A percentile compares a stretch with the other conserved stretches of the same genome.
Conservation (phyloP, 495 filamentous ascomycete species). For the Daldinia concentrica region DNA sequence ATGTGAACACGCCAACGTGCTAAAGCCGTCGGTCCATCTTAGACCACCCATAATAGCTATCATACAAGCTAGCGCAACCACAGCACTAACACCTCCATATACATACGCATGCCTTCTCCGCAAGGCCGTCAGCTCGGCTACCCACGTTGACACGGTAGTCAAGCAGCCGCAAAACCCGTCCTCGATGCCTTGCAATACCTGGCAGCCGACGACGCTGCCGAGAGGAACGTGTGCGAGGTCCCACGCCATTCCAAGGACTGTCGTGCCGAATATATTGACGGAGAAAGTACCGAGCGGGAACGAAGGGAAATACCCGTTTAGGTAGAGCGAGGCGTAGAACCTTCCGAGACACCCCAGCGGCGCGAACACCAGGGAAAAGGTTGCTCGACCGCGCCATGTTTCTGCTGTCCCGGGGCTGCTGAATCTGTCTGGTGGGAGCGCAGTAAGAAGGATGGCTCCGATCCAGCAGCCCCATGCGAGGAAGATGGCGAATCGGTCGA, state of each 20-base stretch:
- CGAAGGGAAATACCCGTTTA: slow-evolving; percentile 70
- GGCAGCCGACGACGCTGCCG: slow-evolving; percentile 70
- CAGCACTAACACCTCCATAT: slow-evolving; percentile 76
- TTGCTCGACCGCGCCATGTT: slow-evolving; percentile 75
- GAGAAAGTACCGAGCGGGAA: slow-evolving; percentile 92
- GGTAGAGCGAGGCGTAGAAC: slow-evolving; percentile 72
- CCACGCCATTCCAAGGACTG: slow-evolving; percentile 69
- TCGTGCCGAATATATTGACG: slow-evolving; percentile 83
- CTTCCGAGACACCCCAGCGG: slow-evolving; percentile 80
- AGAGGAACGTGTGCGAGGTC: slow-evolving; percentile 72
- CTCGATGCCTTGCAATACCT: slow-evolving; percentile 82
- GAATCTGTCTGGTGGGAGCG: slow-evolving; percentile 74
- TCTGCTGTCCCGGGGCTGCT: slow-evolving; percentile 51
- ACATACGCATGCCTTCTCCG: slow-evolving; percentile 73
- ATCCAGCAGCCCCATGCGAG: slow-evolving; percentile 80
- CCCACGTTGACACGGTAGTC: slow-evolving; percentile 95
- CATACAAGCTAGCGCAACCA: slow-evolving; percentile 69
- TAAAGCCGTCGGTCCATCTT: slow-evolving; percentile 76
- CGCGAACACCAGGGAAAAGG: slow-evolving; percentile 86
- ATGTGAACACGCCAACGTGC: slow-evolving; percentile 57
- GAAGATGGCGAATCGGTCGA: slow-evolving; percentile 70
- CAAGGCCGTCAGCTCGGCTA: slow-evolving; percentile 77
- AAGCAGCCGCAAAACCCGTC: slow-evolving; percentile 93
- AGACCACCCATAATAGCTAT: slow-evolving; percentile 83
- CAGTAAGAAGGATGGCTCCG: slow-evolving; percentile 76